Evolutionary conservation across 2,329 filamentous ascomycete species (phyloP).

Genomic region (Ophiostoma sp.): DNA sequence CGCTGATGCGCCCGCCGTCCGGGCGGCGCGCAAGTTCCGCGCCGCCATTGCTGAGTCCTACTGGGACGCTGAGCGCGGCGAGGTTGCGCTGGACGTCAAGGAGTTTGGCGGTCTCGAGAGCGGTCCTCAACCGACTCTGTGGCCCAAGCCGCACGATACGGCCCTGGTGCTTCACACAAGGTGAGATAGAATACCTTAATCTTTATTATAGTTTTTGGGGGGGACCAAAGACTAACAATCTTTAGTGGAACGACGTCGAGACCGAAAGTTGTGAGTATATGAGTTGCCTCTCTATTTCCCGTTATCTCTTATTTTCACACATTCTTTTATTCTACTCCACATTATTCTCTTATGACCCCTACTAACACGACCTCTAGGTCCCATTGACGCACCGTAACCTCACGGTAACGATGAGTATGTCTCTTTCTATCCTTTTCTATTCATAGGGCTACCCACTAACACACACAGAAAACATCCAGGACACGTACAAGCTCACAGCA

Average conservation of each 20-base stretch:
- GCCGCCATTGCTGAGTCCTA: conserved; percentile 87
- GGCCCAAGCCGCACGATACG: conserved; percentile 70
- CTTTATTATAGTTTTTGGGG: too few species aligned
- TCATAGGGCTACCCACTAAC: conserved; percentile 17
- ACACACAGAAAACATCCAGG: conserved; percentile 67
- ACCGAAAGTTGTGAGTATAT: conserved; percentile 69
- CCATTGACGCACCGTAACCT: conserved; percentile 80
- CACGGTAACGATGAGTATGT: conserved; percentile 72
- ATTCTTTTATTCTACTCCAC: too few species aligned
- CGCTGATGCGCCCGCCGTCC: conserved; percentile 68
- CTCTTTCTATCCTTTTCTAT: not conserved
- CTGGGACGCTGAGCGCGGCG: conserved; percentile 63
- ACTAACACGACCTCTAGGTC: conserved; percentile 46
- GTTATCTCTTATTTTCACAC: not conserved
- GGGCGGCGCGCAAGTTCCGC: conserved; percentile 74
- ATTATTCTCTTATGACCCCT: not conserved
- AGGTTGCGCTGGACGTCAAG: conserved; percentile 77
- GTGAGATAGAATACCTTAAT: conserved; percentile 32
- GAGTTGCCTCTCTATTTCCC: not conserved
- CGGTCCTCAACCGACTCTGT: conserved; percentile 42
- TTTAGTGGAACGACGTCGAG: conserved; percentile 74
- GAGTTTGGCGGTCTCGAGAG: conserved; percentile 65
- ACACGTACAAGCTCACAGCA: conserved; percentile 71
- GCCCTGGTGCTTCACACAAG: conserved; percentile 80
- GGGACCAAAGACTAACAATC: not conserved